Percentiles rank a stretch among this genome's conserved stretches.
Conservation (phyloP, 768 basidiomycete genomes). For the Termitomyces sp. region DNA sequence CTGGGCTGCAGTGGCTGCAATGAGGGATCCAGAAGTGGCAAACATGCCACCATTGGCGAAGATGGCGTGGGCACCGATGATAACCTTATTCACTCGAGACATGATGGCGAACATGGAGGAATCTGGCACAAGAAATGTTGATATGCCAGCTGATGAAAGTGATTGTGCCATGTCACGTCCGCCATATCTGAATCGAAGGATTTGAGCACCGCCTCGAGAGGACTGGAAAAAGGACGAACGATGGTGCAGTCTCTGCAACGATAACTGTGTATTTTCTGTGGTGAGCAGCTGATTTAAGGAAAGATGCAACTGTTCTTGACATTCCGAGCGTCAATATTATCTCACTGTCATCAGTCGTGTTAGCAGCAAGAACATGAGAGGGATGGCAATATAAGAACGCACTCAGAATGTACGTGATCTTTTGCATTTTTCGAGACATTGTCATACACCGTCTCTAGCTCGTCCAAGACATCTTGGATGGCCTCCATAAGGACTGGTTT, state of each 20-base stretch:
- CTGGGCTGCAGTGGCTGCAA: constrained; percentile 83
- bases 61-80: constrained; percentile 93
- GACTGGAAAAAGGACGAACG: constrained; percentile 46
- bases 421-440: constrained; percentile 91
- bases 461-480: constrained; percentile 93
- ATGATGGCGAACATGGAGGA: constrained; percentile 94
- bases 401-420: constrained; percentile 99
- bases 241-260: constrained; percentile 92
- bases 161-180: constrained; percentile 84
- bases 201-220: constrained; percentile 4
- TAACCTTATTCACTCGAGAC: constrained; percentile 95
- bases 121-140: constrained; percentile 96
- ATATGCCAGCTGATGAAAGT: constrained; percentile 77
- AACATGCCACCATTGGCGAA: constrained; percentile 97
- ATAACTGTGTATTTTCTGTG: constrained; percentile 94
- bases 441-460: constrained; percentile 94
- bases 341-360: constrained; percentile 52
- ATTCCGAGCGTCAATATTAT: constrained; percentile 93
- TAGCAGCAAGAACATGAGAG: neutral
- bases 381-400: constrained; percentile 24
- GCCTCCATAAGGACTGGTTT: constrained; percentile 97
- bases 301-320: constrained; percentile 91
- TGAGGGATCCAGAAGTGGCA: constrained; percentile 78
- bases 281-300: constrained; percentile 87
- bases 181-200: constrained; percentile 52